Percentiles rank a stretch among this genome's conserved stretches.
These are phyloP conservation scores for Tulasnella sp. DNA, from an alignment of 768 basidiomycete species.

Conservation along the genomic window DNA sequence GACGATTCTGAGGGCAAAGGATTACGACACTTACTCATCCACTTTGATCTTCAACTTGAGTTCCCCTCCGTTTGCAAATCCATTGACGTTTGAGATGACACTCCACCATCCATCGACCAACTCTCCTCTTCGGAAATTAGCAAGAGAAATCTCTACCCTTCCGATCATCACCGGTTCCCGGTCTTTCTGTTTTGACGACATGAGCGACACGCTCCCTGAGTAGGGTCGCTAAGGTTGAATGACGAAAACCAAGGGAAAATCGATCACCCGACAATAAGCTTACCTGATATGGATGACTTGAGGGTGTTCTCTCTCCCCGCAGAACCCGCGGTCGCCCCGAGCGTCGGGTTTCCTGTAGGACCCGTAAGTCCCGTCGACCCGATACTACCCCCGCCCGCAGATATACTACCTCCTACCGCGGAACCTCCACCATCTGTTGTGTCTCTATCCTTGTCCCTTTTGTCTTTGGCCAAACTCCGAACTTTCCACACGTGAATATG, in stretches of 20 bases:
- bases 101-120: conserved; percentile 77
- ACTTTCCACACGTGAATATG: conserved; percentile 47
- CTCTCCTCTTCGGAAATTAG: conserved; percentile 62
- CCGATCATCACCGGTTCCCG: conserved; percentile 30
- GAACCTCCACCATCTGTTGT: conserved; percentile 4
- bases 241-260: conserved; percentile 3
- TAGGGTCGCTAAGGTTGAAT: neutral
- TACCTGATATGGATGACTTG: neutral
- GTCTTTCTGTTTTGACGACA: conserved; percentile 37
- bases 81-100: conserved; percentile 27
- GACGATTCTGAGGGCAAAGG: conserved; percentile 12
- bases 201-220: conserved; percentile 12
- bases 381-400: no score
- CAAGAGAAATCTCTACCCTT: conserved; percentile 46
- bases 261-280: neutral
- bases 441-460: conserved; percentile 9
- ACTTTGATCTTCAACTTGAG: conserved; percentile 58
- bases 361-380: no score
- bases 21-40: conserved; percentile 46
- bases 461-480: neutral
- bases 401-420: no score
- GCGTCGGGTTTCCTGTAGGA: no score
- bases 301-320: neutral
- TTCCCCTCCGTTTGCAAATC: conserved; percentile 40
- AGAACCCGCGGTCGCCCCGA: no score